Evolutionary conservation across 2,329 filamentous ascomycete species (phyloP).

Genomic region (Karstenula rhodostoma): DNA sequence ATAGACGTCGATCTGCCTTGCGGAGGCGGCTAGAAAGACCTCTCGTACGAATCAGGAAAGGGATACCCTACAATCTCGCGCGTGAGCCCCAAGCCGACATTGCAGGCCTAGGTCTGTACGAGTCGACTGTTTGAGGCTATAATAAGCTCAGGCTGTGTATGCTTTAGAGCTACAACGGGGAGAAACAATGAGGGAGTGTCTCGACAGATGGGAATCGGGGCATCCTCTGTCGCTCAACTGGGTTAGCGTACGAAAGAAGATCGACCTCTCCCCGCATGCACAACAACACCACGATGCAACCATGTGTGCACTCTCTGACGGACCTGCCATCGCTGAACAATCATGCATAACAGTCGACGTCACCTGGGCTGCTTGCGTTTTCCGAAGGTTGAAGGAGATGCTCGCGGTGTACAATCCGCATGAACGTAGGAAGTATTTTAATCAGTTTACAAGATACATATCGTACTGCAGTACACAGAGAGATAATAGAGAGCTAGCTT

Average conservation of each 20-base stretch:
- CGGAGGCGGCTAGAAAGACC: neutral
- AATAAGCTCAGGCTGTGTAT: constrained; percentile 2
- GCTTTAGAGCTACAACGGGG: too few relatives aligned
- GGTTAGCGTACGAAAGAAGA: neutral
- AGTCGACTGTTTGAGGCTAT: neutral
- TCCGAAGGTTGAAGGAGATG: neutral
- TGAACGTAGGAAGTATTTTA: neutral
- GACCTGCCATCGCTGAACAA: neutral
- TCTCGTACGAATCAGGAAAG: constrained; percentile 1
- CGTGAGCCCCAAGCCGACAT: constrained; percentile 4
- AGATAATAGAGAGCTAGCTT: neutral
- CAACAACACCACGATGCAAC: constrained; percentile 3
- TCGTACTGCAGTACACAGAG: neutral
- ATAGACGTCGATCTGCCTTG: constrained; percentile 8
- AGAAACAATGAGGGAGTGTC: too few relatives aligned
- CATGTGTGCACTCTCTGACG: neutral
- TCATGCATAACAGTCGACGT: neutral
- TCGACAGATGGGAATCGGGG: neutral
- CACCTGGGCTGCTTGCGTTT: neutral
- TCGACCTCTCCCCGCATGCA: constrained; percentile 7
- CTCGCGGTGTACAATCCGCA: neutral
- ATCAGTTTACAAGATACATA: neutral
- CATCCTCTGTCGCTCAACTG: neutral
- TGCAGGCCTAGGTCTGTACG: neutral
- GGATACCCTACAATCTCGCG: constrained; percentile 1